phyloP scores from a whole-genome alignment of 805 yeast species.

The Wickerhamiella galacta region DNA sequence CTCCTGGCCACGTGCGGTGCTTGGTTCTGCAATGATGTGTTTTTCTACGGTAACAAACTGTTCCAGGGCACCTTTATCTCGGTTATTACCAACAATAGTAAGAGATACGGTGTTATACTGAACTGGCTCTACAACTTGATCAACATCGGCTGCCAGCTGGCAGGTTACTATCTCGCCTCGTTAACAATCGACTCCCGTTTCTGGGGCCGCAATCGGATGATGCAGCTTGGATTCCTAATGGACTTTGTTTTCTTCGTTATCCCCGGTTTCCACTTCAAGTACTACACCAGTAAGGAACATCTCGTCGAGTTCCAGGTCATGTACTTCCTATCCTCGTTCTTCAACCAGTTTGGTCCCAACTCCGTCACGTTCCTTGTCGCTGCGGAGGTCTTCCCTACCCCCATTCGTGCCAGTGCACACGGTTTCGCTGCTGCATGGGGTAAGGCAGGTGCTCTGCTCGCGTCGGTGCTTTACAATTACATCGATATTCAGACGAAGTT shows the following conservation, averaged over 20 bases:
- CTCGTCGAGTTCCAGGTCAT: constrained; percentile 31
- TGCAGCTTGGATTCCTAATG: constrained; percentile 38
- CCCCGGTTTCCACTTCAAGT: constrained; percentile 43
- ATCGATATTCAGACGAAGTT: constrained; percentile 20
- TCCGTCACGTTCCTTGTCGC: constrained; percentile 46
- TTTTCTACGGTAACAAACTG: constrained; percentile 48
- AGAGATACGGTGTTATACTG: constrained; percentile 34
- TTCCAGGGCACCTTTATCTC: constrained; percentile 27
- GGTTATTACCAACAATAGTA: constrained; percentile 26
- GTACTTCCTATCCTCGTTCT: constrained; percentile 44
- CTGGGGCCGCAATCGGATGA: constrained; percentile 43
- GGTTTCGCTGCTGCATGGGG: constrained; percentile 51
- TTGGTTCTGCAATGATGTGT: constrained; percentile 52
- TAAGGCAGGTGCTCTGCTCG: constrained; percentile 48
- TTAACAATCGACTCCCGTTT: constrained; percentile 33
- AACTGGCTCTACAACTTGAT: constrained; percentile 29
- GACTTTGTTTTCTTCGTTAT: constrained; percentile 37
- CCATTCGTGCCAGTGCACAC: constrained; percentile 50
- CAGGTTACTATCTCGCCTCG: constrained; percentile 45
- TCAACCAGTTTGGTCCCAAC: constrained; percentile 54
- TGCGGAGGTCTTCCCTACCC: constrained; percentile 50
- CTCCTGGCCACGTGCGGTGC: constrained; percentile 38
- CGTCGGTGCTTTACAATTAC: constrained; percentile 26
- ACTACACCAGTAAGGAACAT: constrained; percentile 21
- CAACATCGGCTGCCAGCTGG: constrained; percentile 58